These are phyloP conservation scores for Leucosporidium yakuticum DNA, from an alignment of 768 basidiomycete genomes.

Conservation along the genomic window DNA sequence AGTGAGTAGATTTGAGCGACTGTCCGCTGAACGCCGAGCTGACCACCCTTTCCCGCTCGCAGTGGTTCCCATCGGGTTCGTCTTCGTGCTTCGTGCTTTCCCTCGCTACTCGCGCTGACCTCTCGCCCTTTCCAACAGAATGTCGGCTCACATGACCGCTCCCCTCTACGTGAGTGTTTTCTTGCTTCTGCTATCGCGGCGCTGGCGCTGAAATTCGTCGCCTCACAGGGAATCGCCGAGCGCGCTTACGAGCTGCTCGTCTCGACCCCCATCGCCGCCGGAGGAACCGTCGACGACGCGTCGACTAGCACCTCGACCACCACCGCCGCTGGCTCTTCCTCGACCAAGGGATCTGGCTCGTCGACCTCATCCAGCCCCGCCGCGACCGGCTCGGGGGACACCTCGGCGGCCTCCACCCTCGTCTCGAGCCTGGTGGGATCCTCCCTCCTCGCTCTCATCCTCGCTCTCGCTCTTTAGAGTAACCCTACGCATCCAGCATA, in stretches of 20 bases:
- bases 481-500: too few relatives aligned
- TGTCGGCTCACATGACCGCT: background rate
- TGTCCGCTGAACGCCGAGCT: background rate
- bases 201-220: conserved; percentile 3
- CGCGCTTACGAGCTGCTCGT: conserved; percentile 22
- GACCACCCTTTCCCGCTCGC: background rate
- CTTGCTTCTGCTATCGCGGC: background rate
- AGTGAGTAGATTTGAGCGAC: background rate
- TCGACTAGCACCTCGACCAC: background rate
- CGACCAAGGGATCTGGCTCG: background rate
- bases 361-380: too few relatives aligned
- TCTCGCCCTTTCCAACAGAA: background rate
- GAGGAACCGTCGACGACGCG: background rate
- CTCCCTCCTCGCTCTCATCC: too few relatives aligned
- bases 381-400: too few relatives aligned
- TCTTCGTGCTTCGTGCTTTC: conserved; percentile 39
- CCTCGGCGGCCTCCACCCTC: too few relatives aligned
- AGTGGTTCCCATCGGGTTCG: conserved; percentile 30
- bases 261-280: conserved; percentile 3
- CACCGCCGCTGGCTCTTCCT: background rate
- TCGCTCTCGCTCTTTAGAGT: too few relatives aligned
- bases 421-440: too few relatives aligned
- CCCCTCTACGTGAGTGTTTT: background rate
- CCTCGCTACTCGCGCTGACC: conserved; percentile 39
- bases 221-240: conserved; percentile 23